Percentiles rank a stretch among this genome's conserved stretches.
phyloP scores from a whole-genome alignment of 2,329 filamentous ascomycete genomes.

The Laburnicola sp. region DNA sequence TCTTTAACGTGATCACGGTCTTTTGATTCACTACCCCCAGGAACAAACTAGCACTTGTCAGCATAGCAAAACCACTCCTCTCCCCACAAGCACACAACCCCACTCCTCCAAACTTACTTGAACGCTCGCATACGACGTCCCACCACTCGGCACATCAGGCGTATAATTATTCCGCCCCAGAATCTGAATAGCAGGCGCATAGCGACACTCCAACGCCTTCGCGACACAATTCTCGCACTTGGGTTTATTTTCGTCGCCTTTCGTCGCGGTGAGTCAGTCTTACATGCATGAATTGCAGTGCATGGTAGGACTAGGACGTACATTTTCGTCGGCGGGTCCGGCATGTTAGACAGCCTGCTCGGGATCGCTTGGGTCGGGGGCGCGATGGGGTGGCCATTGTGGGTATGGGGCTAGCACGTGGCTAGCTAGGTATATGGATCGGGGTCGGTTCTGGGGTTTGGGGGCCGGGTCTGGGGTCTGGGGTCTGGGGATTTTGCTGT shows the following conservation, averaged over 20 bases:
- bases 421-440: too few species aligned
- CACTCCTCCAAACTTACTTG: constrained; percentile 11
- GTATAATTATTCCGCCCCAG: constrained; percentile 55
- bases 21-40: neutral
- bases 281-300: neutral
- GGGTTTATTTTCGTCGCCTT: constrained; percentile 58
- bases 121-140: constrained; percentile 18
- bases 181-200: constrained; percentile 54
- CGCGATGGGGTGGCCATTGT: constrained; percentile 5
- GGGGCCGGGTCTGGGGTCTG: neutral
- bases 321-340: constrained; percentile 55
- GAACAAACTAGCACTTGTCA: constrained; percentile 15
- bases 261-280: neutral
- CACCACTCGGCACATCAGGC: constrained; percentile 26
- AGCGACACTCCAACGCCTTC: constrained; percentile 54
- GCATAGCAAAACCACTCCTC: neutral
- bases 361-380: constrained; percentile 21
- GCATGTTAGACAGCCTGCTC: constrained; percentile 56
- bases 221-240: constrained; percentile 53
- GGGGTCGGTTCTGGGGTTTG: neutral
- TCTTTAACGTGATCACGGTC: neutral
- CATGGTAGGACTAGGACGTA: constrained; percentile 27
- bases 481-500: too few species aligned
- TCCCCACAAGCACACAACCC: neutral
- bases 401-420: too few species aligned